These are phyloP conservation scores for Huntiella moniliformis DNA, from an alignment of 2,329 filamentous ascomycete genomes.

Conservation along the genomic window DNA sequence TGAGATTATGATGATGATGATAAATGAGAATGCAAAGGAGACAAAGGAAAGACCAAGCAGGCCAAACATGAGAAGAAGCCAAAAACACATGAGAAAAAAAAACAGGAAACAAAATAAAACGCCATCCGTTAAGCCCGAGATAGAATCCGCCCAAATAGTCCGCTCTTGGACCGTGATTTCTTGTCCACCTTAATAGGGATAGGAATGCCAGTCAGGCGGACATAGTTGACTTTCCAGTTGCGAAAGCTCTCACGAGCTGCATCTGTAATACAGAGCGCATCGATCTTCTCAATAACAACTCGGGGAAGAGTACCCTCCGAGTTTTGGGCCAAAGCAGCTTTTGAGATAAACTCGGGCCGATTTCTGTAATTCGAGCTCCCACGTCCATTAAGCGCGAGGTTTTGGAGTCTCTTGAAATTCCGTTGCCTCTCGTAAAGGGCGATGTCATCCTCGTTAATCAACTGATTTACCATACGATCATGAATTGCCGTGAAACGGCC, in stretches of 20 bases:
- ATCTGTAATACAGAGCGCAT: slow-evolving; percentile 10
- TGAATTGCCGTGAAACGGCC: slow-evolving; percentile 40
- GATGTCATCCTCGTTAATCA: slow-evolving; percentile 9
- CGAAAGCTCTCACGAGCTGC: slow-evolving; percentile 8
- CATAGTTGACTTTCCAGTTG: slow-evolving; percentile 6
- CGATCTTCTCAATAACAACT: slow-evolving; percentile 9
- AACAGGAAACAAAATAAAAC: background rate
- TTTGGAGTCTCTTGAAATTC: slow-evolving; percentile 7
- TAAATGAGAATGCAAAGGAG: too few relatives aligned
- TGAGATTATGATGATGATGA: too few relatives aligned
- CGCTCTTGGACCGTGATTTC: background rate
- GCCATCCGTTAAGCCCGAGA: slow-evolving; percentile 1
- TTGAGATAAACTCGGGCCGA: slow-evolving; percentile 10
- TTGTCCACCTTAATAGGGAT: slow-evolving; percentile 8
- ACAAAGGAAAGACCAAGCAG: too few relatives aligned
- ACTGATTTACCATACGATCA: slow-evolving; percentile 22
- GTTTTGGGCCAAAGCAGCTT: slow-evolving; percentile 3
- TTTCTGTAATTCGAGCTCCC: slow-evolving; percentile 6
- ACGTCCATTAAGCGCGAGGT: slow-evolving; percentile 5
- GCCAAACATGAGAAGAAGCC: too few relatives aligned
- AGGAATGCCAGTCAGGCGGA: slow-evolving; percentile 7
- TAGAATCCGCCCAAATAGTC: slow-evolving; percentile 8
- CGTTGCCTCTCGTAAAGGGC: slow-evolving; percentile 9
- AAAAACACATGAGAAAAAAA: background rate
- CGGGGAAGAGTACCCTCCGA: slow-evolving; percentile 5